Evolutionary conservation across 257 asterid species (phyloP).

Genomic region (Osmanthus fragrans): DNA sequence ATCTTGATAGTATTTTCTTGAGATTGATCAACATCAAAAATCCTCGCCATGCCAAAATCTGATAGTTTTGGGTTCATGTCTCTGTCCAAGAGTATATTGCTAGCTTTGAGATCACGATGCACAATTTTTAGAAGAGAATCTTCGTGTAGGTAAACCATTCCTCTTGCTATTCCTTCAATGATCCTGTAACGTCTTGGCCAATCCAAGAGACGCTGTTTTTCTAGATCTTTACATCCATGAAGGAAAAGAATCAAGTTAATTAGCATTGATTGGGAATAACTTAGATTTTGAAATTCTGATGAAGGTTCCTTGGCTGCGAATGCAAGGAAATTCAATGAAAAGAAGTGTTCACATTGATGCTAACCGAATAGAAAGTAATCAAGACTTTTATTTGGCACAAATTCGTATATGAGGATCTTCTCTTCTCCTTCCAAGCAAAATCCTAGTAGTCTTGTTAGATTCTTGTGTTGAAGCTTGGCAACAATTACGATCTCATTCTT

Average conservation of each 20-base stretch:
- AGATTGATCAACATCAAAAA: slow-evolving; percentile 20
- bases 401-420: slow-evolving; percentile 18
- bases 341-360: not conserved
- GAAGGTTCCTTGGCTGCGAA: not conserved
- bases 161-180: slow-evolving; percentile 5
- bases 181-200: slow-evolving; percentile 27
- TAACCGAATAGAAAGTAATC: slow-evolving; percentile 15
- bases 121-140: not conserved
- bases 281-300: not conserved
- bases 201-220: not conserved
- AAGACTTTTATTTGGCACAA: slow-evolving; percentile 16
- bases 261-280: not conserved
- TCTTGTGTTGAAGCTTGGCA: slow-evolving; percentile 22
- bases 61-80: slow-evolving; percentile 33
- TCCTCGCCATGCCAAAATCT: slow-evolving; percentile 35
- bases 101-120: slow-evolving; percentile 32
- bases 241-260: not conserved
- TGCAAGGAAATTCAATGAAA: not conserved
- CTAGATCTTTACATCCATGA: not conserved
- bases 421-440: slow-evolving; percentile 23
- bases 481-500: slow-evolving; percentile 11
- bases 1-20: slow-evolving; percentile 20
- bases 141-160: not conserved
- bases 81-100: slow-evolving; percentile 29
- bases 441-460: slow-evolving; percentile 17